Percentiles rank a stretch among this genome's conserved stretches.
These are phyloP conservation scores for Phytophthora hibernalis DNA, from an alignment of 352 stramenopile species.

Conservation along the genomic window DNA sequence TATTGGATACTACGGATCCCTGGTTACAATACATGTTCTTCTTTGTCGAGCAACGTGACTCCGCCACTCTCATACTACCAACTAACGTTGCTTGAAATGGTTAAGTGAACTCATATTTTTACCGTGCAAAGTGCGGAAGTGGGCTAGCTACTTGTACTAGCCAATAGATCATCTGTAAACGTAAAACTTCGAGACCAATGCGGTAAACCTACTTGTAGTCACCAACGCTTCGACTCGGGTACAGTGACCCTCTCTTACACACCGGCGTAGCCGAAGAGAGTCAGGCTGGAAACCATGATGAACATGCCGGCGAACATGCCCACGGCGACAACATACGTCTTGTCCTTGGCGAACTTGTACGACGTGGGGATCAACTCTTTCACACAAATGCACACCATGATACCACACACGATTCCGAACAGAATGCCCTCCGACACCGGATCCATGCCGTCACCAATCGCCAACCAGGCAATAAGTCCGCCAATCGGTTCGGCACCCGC, in stretches of 20 bases:
- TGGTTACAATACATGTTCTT: no score
- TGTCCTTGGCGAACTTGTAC: conserved; percentile 83
- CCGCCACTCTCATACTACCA: no score
- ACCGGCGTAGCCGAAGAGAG: conserved; percentile 79
- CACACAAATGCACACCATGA: conserved; percentile 94
- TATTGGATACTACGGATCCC: no score
- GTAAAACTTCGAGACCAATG: not conserved
- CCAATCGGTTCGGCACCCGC: conserved; percentile 90
- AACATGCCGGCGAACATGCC: conserved; percentile 83
- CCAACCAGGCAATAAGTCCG: conserved; percentile 84
- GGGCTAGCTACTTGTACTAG: not conserved
- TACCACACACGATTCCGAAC: conserved; percentile 92
- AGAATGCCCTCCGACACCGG: conserved; percentile 77
- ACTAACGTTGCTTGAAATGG: no score
- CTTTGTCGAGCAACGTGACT: no score
- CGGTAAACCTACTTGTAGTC: not conserved
- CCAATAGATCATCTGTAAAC: not conserved
- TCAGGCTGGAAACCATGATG: conserved; percentile 89
- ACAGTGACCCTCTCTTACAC: conserved; percentile 27
- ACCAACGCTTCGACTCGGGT: not conserved
- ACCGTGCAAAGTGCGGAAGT: no score
- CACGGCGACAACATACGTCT: conserved; percentile 77
- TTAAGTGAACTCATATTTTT: no score
- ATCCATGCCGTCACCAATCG: conserved; percentile 80
- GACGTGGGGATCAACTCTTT: conserved; percentile 93